Conservation (phyloP, 345 rosid species). For the Leavenworthia alabamica region DNA sequence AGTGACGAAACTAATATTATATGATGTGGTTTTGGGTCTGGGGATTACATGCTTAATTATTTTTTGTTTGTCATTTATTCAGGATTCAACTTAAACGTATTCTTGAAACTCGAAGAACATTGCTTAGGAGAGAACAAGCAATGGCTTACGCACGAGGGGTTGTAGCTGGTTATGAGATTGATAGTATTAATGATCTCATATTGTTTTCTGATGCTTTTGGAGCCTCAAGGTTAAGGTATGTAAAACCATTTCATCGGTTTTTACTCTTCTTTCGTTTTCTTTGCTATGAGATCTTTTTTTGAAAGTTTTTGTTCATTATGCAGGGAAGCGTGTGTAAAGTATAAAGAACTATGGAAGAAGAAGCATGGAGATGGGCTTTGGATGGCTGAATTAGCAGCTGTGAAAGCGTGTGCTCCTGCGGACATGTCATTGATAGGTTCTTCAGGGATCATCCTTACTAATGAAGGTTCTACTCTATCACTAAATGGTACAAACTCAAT, state of each 20-base stretch:
- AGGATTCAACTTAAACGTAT: constrained; percentile 75
- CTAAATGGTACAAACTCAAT: constrained; percentile 38
- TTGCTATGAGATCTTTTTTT: neutral
- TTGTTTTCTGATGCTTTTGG: constrained; percentile 74
- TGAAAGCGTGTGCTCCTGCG: constrained; percentile 51
- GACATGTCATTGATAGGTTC: constrained; percentile 49
- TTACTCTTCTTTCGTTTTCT: neutral
- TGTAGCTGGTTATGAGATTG: constrained; percentile 70
- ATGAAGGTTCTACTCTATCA: constrained; percentile 38
- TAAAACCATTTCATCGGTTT: neutral
- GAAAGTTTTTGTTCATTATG: neutral
- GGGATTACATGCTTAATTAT: too few relatives aligned
- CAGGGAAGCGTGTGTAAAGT: constrained; percentile 69
- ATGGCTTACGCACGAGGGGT: constrained; percentile 83
- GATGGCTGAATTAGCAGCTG: constrained; percentile 85
- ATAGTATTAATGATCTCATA: constrained; percentile 63
- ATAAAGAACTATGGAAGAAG: constrained; percentile 69
- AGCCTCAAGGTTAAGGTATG: constrained; percentile 65
- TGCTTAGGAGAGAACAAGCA: constrained; percentile 75
- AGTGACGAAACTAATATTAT: too few relatives aligned
- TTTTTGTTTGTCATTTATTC: constrained; percentile 1
- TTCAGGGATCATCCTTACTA: constrained; percentile 58
- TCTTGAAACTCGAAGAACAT: constrained; percentile 55
- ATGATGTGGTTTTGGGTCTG: too few relatives aligned
- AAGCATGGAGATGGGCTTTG: constrained; percentile 68